A percentile compares a stretch with the other conserved stretches of the same genome.
Evolutionary conservation across 139 green algal genomes (phyloP).

Genomic region (Coelastrella sp.): DNA sequence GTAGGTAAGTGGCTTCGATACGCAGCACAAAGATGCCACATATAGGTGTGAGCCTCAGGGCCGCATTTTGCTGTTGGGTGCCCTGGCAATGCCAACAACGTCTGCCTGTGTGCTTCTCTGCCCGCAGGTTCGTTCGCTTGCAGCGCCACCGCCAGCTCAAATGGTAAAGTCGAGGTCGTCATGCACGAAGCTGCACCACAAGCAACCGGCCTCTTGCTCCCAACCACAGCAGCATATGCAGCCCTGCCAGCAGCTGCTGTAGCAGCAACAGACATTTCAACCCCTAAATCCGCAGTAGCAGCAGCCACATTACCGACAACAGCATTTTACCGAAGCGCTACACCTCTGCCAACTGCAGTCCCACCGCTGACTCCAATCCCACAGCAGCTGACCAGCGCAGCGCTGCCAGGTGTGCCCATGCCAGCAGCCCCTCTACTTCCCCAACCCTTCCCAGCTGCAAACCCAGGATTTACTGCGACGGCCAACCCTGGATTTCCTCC

Average conservation of each 20-base stretch:
- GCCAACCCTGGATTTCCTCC: not conserved
- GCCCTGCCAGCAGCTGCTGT: not conserved
- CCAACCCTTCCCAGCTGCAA: not conserved
- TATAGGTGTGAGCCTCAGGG: too few relatives aligned
- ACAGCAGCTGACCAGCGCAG: not conserved
- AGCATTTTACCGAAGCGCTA: not conserved
- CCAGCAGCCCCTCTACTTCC: not conserved
- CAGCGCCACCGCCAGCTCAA: not conserved
- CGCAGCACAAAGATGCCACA: not conserved
- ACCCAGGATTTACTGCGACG: not conserved
- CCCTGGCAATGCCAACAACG: too few relatives aligned
- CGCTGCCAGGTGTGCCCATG: not conserved
- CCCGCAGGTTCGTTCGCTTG: not conserved
- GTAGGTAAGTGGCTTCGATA: not conserved
- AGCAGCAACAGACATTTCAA: not conserved
- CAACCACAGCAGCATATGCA: not conserved
- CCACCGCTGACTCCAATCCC: not conserved
- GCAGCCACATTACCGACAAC: not conserved
- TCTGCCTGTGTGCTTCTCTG: too few relatives aligned
- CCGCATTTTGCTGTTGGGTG: not conserved
- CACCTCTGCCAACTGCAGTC: not conserved
- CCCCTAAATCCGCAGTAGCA: not conserved
- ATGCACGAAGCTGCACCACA: not conserved
- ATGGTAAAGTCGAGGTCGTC: not conserved
- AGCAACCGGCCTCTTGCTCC: not conserved